phyloP scores from a whole-genome alignment of 495 filamentous ascomycete genomes.

The Elaphomyces granulatus region DNA sequence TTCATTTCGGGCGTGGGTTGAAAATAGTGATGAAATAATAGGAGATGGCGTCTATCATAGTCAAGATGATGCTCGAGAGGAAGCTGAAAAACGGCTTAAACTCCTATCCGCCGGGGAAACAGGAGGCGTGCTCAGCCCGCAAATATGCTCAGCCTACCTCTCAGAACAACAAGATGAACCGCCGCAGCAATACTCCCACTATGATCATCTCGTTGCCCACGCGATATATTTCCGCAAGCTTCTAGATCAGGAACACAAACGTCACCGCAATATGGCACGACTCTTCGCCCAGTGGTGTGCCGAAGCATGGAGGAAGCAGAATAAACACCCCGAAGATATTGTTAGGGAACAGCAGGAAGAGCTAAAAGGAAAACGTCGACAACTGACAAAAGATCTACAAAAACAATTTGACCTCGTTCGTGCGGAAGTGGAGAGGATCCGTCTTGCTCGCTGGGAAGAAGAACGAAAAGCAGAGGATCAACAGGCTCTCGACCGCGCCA shows the following conservation, averaged over 20 bases:
- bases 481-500: constrained; percentile 66
- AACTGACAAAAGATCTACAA: constrained; percentile 52
- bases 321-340: constrained; percentile 32
- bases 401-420: constrained; percentile 69
- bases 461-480: constrained; percentile 71
- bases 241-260: constrained; percentile 58
- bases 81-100: constrained; percentile 36
- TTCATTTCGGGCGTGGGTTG: constrained; percentile 44
- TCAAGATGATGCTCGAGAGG: constrained; percentile 40
- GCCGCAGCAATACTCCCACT: constrained; percentile 64
- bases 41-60: constrained; percentile 31
- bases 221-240: constrained; percentile 66
- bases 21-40: constrained; percentile 26
- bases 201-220: constrained; percentile 71
- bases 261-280: constrained; percentile 42
- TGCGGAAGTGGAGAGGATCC: constrained; percentile 55
- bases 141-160: constrained; percentile 58
- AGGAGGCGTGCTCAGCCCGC: constrained; percentile 58
- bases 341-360: constrained; percentile 35
- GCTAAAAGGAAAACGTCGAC: constrained; percentile 46
- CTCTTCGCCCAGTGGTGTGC: constrained; percentile 33
- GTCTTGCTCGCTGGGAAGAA: constrained; percentile 66
- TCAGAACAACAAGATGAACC: constrained; percentile 62
- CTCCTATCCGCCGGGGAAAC: constrained; percentile 56
- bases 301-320: constrained; percentile 32